Evolutionary conservation across 2,329 filamentous ascomycete genomes (phyloP).

Genomic region (Dactylellina haptotyla): DNA sequence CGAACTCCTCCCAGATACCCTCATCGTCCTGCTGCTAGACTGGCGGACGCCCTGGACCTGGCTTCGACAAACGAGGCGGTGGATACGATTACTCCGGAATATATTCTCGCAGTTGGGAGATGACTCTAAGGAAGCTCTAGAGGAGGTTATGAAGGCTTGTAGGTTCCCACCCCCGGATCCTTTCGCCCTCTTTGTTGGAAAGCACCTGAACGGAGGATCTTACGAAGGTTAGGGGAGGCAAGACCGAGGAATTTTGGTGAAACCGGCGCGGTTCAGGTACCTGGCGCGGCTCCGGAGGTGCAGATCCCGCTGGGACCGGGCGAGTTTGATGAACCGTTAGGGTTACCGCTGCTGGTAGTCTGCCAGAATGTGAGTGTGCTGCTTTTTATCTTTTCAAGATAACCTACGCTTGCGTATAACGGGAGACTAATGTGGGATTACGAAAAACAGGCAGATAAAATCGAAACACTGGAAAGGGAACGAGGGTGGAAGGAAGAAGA

Average conservation of each 20-base stretch:
- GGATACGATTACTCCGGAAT: constrained; percentile 83
- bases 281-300: constrained; percentile 72
- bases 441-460: constrained; percentile 76
- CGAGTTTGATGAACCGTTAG: constrained; percentile 91
- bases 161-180: constrained; percentile 28
- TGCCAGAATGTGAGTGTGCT: constrained; percentile 80
- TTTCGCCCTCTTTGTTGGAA: constrained; percentile 58
- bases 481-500: constrained; percentile 94
- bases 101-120: constrained; percentile 78
- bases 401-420: too few relatives aligned
- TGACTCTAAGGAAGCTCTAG: constrained; percentile 82
- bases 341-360: constrained; percentile 89
- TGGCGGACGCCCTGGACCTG: constrained; percentile 95
- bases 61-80: constrained; percentile 86
- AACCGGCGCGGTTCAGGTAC: constrained; percentile 63
- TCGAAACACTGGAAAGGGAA: constrained; percentile 88
- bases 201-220: constrained; percentile 59
- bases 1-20: constrained; percentile 82
- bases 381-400: constrained; percentile 5
- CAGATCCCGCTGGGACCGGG: constrained; percentile 83
- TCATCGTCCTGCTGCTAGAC: constrained; percentile 90
- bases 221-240: constrained; percentile 55
- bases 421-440: constrained; percentile 55
- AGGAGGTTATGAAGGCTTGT: constrained; percentile 74
- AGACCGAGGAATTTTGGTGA: constrained; percentile 57